Evolutionary conservation across 2,329 filamentous ascomycete species (phyloP), one percentile per base, ranked within the genome.

Genomic region (Aspergillus spinulosporus): DNA sequence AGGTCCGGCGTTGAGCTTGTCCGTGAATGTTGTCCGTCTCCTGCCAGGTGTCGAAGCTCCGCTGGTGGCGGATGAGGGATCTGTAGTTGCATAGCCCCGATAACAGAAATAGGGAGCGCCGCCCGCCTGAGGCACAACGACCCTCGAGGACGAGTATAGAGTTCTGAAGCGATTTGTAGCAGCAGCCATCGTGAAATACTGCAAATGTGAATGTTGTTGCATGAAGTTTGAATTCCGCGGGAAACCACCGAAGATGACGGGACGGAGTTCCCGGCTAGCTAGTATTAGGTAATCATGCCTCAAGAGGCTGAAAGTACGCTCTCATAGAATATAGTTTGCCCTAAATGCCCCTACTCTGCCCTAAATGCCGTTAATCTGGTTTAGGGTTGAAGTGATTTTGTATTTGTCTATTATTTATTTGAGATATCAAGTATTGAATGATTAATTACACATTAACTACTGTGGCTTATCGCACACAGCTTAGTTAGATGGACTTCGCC

Each of bases 1-100:
- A 9, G 86, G 86, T 0, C 86, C 86, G 4, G 80, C 73, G 66
- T 88, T 88, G 49, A 88, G 76, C 54, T 82, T 83, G 70, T 88
- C 85, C 59, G 75, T 77, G 72, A 88, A 88, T 2, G 75, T 73
- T 11, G 83, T 87, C 31, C 72, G 75, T 56, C 74, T 88, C 62
- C 73, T 88, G 61, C 80, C 81, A 52, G 74, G 21, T 21, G 86
- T 88, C 66, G 76, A 88, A 6, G 65, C 62, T 58, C 65, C 67
- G 58, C 66, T 64, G 44, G 64, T 70, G 55, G 71, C 70, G 60
- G 70, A 71, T 31, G 70, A 66, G 44, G 67, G 62, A 54, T 69
- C 69, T 21, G 73, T 72, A n/a, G 74, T 76, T 39, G 74, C 74
- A 54, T 76, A 76, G 57, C 62, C 61, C 54, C 74, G 72, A 57